Conservation (phyloP, 2,329 filamentous ascomycete species). For the Colletotrichum magnum region DNA sequence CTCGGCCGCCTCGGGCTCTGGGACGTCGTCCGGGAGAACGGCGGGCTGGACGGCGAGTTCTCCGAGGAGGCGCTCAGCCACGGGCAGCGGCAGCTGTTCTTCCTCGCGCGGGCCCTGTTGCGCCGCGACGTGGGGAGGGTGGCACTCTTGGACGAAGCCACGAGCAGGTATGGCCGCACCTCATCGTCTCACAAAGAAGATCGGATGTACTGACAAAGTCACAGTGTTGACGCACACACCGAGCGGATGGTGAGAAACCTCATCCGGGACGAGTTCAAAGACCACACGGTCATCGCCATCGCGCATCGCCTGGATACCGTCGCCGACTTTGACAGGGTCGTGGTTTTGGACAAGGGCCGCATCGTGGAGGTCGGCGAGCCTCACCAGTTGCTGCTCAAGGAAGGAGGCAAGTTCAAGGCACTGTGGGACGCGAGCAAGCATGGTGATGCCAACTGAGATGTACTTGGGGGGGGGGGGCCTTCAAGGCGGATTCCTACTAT, state of each 20-base stretch:
- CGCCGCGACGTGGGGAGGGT: constrained; percentile 53
- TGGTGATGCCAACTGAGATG: not conserved
- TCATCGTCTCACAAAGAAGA: not conserved
- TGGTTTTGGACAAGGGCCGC: constrained; percentile 40
- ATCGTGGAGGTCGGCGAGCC: constrained; percentile 37
- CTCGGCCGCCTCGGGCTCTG: constrained; percentile 38
- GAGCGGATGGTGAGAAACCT: constrained; percentile 51
- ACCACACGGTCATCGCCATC: constrained; percentile 67
- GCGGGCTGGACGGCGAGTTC: constrained; percentile 43
- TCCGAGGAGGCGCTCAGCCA: constrained; percentile 48
- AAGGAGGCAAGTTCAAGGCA: constrained; percentile 28
- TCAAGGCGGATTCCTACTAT: not conserved
- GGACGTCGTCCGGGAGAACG: constrained; percentile 45
- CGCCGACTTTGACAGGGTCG: constrained; percentile 49
- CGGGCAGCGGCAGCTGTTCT: constrained; percentile 52
- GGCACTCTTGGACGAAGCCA: constrained; percentile 61
- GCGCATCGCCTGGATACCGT: constrained; percentile 60
- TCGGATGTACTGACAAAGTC: not conserved
- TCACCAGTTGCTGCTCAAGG: constrained; percentile 19
- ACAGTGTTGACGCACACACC: constrained; percentile 52
- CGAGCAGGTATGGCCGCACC: constrained; percentile 44
- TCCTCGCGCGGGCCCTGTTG: constrained; percentile 49
- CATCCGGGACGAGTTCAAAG: constrained; percentile 48
- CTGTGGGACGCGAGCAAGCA: constrained; percentile 32
- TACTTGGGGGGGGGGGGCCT: no score